Percentiles rank a stretch among this genome's conserved stretches.
Evolutionary conservation across 2,329 filamentous ascomycete genomes (phyloP).

Genomic region (Proliferodiscus dingleyae): DNA sequence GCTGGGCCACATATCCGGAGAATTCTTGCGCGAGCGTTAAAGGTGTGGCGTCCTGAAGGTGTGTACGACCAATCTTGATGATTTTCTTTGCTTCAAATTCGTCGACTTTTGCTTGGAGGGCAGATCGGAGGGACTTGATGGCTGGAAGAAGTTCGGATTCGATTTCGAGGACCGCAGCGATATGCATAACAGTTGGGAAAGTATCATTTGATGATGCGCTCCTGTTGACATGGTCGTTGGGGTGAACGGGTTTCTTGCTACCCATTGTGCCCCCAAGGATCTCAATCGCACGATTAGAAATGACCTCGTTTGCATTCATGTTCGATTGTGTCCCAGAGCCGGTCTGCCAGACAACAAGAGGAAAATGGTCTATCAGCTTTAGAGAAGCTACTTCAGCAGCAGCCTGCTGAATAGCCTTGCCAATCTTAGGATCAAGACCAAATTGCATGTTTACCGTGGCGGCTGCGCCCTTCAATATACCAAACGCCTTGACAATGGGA

Average conservation of each 20-base stretch:
- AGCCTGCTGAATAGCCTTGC: conserved; percentile 89
- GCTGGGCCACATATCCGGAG: conserved; percentile 92
- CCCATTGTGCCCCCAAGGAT: conserved; percentile 92
- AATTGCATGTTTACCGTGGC: conserved; percentile 93
- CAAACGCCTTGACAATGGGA: conserved; percentile 87
- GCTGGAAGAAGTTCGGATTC: conserved; percentile 81
- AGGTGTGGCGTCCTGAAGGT: conserved; percentile 95
- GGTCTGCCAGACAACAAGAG: conserved; percentile 98
- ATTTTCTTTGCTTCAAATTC: conserved; percentile 80
- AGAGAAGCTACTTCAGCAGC: conserved; percentile 88
- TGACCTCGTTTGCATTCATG: conserved; percentile 99
- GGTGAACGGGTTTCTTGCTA: conserved; percentile 96
- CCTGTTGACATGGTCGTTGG: conserved; percentile 99
- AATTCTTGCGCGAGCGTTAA: conserved; percentile 96
- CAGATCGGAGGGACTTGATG: conserved; percentile 73
- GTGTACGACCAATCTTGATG: conserved; percentile 98
- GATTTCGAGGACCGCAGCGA: conserved; percentile 90
- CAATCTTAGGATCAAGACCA: conserved; percentile 88
- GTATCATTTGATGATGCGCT: conserved; percentile 98
- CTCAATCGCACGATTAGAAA: conserved; percentile 98
- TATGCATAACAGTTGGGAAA: conserved; percentile 99
- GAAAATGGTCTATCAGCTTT: conserved; percentile 95
- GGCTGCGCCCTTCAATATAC: conserved; percentile 94
- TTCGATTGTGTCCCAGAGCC: conserved; percentile 96
- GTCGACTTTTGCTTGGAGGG: conserved; percentile 82